Base-by-base conservation (phyloP, 768 basidiomycete genomes). In the Chalciporus chontae region DNA sequence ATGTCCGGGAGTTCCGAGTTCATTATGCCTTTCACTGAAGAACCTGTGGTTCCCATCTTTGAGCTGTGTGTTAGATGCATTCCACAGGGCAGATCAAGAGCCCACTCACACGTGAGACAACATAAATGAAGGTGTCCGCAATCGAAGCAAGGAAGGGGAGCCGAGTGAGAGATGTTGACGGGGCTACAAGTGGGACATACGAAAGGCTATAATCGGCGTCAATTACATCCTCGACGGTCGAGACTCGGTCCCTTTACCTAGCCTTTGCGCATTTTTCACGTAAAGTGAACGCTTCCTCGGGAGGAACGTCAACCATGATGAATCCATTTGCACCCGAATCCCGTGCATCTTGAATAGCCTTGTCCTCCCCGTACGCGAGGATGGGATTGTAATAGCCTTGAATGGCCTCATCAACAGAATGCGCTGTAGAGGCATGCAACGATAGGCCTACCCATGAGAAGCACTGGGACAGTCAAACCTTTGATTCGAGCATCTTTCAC, bases 11-110 rank as follows among this genome's bases (percentile, higher is more conserved):
- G 83, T 19, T 79, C 80, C 29, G 67, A 73, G 57, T 93, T 94
- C 62, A 96, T 80, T 0, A 71, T 74, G 13, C 81, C 80, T 38
- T 78, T 71, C 39, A 80, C 84, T 2, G 90, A 89, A 8, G 95
- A 96, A 26, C 96, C 96, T 1, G 96, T 99, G 2, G 92, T 96
- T 11, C 96, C 96, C 96, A 99, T 99, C 91, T 87, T 47, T 70
- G 50, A 21, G n/a, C 50, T 27, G 56, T 40, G 42, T 18, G 36
- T n/a, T 17, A 23, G 23, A 23, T 8, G 9, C 19, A 32, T n/a
- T 21, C 21, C 21, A 21, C n/a, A 42, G 53, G 27, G 17, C 15
- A 43, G 23, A 43, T 24, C 15, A 18, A 56, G 70, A 32, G 27
- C 27, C 27, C 27, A 29, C 27, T 3, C 59, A 89, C 93, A 75